A percentile compares a stretch with the other conserved stretches of the same genome.
Evolutionary conservation across 2,329 filamentous ascomycete species (phyloP).

Genomic region (Neocucurbitaria cava): DNA sequence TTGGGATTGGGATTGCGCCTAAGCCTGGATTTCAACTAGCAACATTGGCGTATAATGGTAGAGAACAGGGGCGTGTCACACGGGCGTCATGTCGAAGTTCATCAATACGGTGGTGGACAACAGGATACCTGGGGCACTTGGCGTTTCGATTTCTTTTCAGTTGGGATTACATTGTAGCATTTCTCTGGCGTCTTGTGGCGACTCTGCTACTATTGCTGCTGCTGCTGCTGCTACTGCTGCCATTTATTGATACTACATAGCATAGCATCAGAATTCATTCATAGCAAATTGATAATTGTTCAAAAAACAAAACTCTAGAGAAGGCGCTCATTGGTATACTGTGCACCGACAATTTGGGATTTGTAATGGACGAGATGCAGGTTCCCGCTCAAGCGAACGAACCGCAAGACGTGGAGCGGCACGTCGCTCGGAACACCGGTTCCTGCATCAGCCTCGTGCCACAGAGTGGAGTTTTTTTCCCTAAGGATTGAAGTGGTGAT

Average conservation of each 20-base stretch:
- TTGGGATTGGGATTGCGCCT: neutral
- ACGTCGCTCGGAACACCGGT: neutral
- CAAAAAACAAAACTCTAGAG: too few species aligned
- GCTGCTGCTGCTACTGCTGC: too few species aligned
- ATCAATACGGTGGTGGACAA: too few species aligned
- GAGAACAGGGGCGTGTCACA: neutral
- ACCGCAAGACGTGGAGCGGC: neutral
- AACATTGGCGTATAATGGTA: neutral
- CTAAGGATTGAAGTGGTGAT: neutral
- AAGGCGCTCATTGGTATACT: too few species aligned
- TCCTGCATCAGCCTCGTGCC: neutral
- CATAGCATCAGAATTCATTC: neutral
- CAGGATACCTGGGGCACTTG: neutral
- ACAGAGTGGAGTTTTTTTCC: neutral
- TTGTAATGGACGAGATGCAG: neutral
- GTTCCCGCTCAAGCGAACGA: neutral
- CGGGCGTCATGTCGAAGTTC: too few species aligned
- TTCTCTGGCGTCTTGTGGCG: neutral
- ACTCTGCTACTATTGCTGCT: neutral
- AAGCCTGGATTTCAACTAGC: neutral
- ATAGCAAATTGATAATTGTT: too few species aligned
- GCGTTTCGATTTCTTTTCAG: too few species aligned
- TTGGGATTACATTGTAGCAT: neutral
- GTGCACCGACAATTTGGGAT: too few species aligned
- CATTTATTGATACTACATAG: too few species aligned